A percentile compares a stretch with the other conserved stretches of the same genome.
Evolutionary conservation across 2,329 filamentous ascomycete species (phyloP).

Genomic region (Aspergillus fumigatiaffinis): DNA sequence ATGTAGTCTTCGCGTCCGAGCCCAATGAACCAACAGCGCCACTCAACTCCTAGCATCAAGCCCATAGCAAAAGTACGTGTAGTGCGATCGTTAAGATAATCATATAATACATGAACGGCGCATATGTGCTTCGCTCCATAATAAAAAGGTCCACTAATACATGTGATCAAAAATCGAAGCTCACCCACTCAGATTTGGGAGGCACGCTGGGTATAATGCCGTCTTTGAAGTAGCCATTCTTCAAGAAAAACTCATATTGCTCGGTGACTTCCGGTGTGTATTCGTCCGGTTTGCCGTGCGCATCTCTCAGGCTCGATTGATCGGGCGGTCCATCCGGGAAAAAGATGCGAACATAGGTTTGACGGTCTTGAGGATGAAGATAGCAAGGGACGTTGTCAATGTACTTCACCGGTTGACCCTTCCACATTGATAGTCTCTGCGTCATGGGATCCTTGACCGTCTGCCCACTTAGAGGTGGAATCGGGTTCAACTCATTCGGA

Average conservation of each 20-base stretch:
- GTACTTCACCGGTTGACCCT: slow-evolving; percentile 61
- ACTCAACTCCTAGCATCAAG: background rate
- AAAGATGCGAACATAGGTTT: slow-evolving; percentile 63
- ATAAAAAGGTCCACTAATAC: background rate
- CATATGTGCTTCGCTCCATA: background rate
- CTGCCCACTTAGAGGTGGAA: slow-evolving; percentile 36
- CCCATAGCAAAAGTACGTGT: background rate
- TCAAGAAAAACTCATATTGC: slow-evolving; percentile 62
- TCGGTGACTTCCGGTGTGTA: slow-evolving; percentile 53
- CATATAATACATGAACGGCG: background rate
- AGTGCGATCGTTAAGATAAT: background rate
- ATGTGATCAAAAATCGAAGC: slow-evolving; percentile 63
- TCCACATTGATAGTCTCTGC: slow-evolving; percentile 54
- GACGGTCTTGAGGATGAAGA: slow-evolving; percentile 50
- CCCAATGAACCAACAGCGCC: background rate
- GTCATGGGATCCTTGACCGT: slow-evolving; percentile 33
- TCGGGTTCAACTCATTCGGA: slow-evolving; percentile 28
- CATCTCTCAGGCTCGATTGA: slow-evolving; percentile 40
- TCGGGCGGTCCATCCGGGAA: slow-evolving; percentile 67
- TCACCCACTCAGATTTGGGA: slow-evolving; percentile 70
- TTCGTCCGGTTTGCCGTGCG: slow-evolving; percentile 51
- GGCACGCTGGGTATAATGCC: slow-evolving; percentile 72
- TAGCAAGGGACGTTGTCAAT: slow-evolving; percentile 49
- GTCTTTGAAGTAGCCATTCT: slow-evolving; percentile 64
- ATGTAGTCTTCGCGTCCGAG: background rate